Evolutionary conservation across 176 grass and related monocot species (phyloP).

Genomic region (Poa pratensis): DNA sequence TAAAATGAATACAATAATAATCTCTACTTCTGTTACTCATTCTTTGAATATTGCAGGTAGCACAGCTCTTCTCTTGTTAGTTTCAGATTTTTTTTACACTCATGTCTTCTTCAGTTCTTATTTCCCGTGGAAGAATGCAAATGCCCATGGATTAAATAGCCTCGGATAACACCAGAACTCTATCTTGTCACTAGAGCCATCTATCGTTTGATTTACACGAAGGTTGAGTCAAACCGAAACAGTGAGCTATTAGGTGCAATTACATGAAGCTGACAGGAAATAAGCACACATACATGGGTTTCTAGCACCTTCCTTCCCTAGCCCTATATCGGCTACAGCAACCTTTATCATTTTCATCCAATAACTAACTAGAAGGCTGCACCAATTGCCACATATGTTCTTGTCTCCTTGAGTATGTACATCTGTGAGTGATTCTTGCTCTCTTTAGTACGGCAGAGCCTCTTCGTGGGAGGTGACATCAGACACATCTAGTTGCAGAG

Average conservation of each 20-base stretch:
- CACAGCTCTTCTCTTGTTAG: background rate
- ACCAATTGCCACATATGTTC: conserved; percentile 10
- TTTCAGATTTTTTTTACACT: background rate
- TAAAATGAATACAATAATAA: background rate
- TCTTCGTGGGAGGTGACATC: conserved; percentile 18
- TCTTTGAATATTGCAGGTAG: background rate
- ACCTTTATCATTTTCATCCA: background rate
- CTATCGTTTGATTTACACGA: background rate
- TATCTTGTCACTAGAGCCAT: background rate
- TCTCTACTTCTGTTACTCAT: background rate
- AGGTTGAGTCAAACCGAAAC: background rate
- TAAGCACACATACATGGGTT: background rate
- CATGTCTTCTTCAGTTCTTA: background rate
- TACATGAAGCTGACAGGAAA: background rate
- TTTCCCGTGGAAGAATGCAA: background rate
- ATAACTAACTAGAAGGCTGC: background rate
- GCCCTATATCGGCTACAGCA: background rate
- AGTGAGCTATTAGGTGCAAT: background rate
- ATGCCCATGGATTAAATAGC: background rate
- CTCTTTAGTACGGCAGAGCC: background rate
- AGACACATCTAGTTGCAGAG: background rate
- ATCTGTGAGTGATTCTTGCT: background rate
- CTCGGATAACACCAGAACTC: background rate
- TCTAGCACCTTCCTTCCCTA: background rate
- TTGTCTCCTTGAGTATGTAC: background rate